A percentile compares a stretch with the other conserved stretches of the same genome.
Evolutionary conservation across 345 rosid genomes (phyloP).

Genomic region (Zanthoxylum bungeanum): DNA sequence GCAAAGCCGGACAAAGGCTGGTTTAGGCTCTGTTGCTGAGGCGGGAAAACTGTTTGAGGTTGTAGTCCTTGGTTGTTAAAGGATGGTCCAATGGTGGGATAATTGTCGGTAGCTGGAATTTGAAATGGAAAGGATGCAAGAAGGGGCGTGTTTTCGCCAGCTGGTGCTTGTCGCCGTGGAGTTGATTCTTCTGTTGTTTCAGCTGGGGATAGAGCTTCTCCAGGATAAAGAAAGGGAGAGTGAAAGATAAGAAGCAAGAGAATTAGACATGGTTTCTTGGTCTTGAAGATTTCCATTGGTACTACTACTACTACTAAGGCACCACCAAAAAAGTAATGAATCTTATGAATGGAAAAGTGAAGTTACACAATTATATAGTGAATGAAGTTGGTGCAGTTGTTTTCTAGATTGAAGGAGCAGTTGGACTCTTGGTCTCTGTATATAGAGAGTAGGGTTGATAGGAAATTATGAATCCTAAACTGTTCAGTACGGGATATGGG

Average conservation of each 20-base stretch:
- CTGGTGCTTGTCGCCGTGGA: not conserved
- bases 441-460: not conserved
- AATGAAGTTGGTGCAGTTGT: not conserved
- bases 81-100: not conserved
- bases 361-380: constrained; percentile 3
- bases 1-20: constrained; percentile 36
- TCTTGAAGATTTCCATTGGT: constrained; percentile 20
- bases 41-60: constrained; percentile 30
- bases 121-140: constrained; percentile 13
- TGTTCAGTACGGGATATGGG: too few relatives aligned
- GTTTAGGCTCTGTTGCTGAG: constrained; percentile 31
- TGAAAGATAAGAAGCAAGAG: constrained; percentile 23
- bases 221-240: constrained; percentile 15
- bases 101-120: not conserved
- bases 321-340: not conserved
- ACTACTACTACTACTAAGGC: constrained; percentile 8
- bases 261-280: constrained; percentile 17
- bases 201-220: constrained; percentile 10
- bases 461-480: too few relatives aligned
- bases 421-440: constrained; percentile 7
- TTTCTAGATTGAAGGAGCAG: constrained; percentile 15
- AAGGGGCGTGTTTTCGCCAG: constrained; percentile 1
- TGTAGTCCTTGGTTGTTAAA: constrained; percentile 17
- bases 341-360: not conserved
- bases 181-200: not conserved